Evolutionary conservation across 148 eudicot genomes (phyloP).

Genomic region (Silene conica): DNA sequence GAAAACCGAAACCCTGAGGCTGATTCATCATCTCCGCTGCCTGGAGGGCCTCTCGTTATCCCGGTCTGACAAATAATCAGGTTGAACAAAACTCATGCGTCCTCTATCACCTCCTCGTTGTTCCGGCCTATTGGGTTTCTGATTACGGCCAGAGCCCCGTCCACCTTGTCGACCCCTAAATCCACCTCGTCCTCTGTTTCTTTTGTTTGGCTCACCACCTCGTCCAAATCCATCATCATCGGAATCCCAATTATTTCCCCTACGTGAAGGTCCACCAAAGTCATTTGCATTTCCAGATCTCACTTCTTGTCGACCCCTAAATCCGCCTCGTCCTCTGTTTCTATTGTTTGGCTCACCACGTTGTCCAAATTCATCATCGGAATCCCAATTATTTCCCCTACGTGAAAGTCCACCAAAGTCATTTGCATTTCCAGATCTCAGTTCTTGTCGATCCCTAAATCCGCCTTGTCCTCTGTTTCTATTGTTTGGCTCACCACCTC

Average conservation of each 20-base stretch:
- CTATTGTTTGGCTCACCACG: conserved; percentile 8
- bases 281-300: conserved; percentile 17
- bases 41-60: conserved; percentile 40
- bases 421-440: conserved; percentile 13
- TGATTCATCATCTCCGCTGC: conserved; percentile 44
- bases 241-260: too few species aligned
- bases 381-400: too few species aligned
- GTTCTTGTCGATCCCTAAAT: conserved; percentile 28
- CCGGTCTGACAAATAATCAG: conserved; percentile 28
- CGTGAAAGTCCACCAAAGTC: conserved; percentile 35
- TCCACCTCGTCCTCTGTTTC: conserved; percentile 29
- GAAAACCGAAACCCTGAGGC: not conserved
- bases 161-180: conserved; percentile 32
- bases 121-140: conserved; percentile 21
- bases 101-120: conserved; percentile 33
- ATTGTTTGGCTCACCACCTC: conserved; percentile 5
- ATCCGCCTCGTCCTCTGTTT: conserved; percentile 31
- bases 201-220: conserved; percentile 6
- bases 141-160: conserved; percentile 13
- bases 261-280: conserved; percentile 34
- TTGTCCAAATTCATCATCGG: not conserved
- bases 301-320: conserved; percentile 26
- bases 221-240: not conserved
- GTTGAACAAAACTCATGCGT: conserved; percentile 29
- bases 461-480: conserved; percentile 30